phyloP scores from a whole-genome alignment of 2,329 filamentous ascomycete species.

The Aspergillus japonicus region DNA sequence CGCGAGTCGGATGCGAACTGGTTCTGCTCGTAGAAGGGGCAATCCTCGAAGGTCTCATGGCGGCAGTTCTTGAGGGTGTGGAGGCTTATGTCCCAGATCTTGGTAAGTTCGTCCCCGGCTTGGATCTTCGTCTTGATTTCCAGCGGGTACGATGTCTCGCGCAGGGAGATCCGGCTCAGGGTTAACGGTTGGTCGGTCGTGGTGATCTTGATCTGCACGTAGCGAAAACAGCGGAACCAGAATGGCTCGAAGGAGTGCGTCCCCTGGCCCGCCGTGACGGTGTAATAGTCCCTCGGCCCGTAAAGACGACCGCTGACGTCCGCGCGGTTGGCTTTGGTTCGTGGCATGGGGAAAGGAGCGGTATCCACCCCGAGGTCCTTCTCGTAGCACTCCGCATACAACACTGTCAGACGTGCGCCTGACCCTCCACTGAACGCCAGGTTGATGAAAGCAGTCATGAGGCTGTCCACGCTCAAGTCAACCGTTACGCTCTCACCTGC shows the following conservation, averaged over 20 bases:
- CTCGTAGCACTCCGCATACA: conserved; percentile 12
- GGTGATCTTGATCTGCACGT: not conserved
- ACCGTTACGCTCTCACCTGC: not conserved
- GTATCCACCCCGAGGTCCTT: not conserved
- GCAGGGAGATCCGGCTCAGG: not conserved
- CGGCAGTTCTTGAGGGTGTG: conserved; percentile 9
- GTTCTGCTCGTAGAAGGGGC: conserved; percentile 16
- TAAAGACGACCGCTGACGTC: not conserved
- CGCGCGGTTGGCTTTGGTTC: not conserved
- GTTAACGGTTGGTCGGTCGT: not conserved
- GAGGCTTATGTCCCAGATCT: conserved; percentile 9
- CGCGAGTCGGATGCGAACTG: conserved; percentile 12
- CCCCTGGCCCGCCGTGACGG: not conserved
- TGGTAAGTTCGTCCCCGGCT: not conserved
- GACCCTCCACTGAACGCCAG: not conserved
- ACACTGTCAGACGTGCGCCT: not conserved
- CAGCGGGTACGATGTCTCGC: not conserved
- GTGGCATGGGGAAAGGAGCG: conserved; percentile 2
- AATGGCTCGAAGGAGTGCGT: not conserved
- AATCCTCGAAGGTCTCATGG: conserved; percentile 15
- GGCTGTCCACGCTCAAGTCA: not conserved
- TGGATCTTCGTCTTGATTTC: not conserved
- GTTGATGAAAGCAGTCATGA: conserved; percentile 5
- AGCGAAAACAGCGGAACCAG: conserved; percentile 15
- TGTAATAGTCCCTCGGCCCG: conserved; percentile 7